Base-by-base conservation (phyloP, 176 grass and related monocot genomes). In the Bothriochloa decipiens region DNA sequence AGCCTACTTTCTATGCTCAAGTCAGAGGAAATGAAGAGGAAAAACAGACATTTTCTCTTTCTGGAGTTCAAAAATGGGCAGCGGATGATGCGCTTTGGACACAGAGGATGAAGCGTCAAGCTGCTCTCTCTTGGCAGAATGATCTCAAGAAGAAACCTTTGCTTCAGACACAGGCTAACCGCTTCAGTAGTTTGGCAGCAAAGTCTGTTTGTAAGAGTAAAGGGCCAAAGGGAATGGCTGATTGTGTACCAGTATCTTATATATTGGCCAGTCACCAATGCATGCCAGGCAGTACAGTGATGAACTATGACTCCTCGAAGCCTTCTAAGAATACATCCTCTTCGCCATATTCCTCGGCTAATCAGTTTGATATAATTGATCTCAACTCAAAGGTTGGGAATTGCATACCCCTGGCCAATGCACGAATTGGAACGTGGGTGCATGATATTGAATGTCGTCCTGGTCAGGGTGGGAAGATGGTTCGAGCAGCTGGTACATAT, bases 391-490 rank as follows among this genome's bases (percentile, higher is more conserved):
- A 73, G 70, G 42, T 73, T 28, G 70, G 70, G 8, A 73, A 73
- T 10, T 73, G 70, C 25, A 73, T 73, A 47, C 70, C 70, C 47
- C 23, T 73, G 28, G 70, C 42, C 42, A 73, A 47, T 73, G 42
- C 70, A 10, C 23, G 70, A 10, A 73, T 73, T 28, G 70, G 70
- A 73, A 73, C 70, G 1, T 73, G 70, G 70, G 70, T 73, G 12
- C 70, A 73, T 4, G 70, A 73, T 18, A 49, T 73, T 17, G 70
- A 46, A 18, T 73, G 70, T 2, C 70, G 42, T 49, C 70, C 42
- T 73, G 70, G 70, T 49, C 70, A 73, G 70, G 70, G 70, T 73
- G 70, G 70, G 25, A 73, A 73, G 70, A 73, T 73, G 70, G 70
- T 73, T 28, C 42, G 70, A 73, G 70, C 70, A 29, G 70, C 70